These are phyloP conservation scores for Pugionium dolabratum DNA, from an alignment of 345 rosid species.

Conservation along the genomic window DNA sequence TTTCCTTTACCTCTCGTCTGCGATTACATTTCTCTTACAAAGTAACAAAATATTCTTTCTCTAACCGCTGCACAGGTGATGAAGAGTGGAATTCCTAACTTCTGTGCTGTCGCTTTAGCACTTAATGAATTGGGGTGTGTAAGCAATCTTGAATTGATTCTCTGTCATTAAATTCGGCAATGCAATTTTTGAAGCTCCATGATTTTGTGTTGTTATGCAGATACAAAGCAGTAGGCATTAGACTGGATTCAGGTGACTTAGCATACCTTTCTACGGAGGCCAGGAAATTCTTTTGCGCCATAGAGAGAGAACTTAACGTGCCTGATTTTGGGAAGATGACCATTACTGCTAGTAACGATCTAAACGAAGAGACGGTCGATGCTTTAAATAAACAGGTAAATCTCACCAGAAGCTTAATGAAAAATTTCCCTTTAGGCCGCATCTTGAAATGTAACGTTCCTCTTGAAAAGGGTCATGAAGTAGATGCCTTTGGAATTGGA, in stretches of 20 bases:
- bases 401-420: constrained; percentile 6
- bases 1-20: background rate
- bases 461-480: constrained; percentile 75
- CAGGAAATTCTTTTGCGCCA: constrained; percentile 61
- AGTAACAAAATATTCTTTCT: constrained; percentile 1
- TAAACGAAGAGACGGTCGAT: constrained; percentile 94
- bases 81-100: constrained; percentile 91
- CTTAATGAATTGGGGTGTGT: constrained; percentile 81
- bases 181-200: background rate
- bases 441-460: constrained; percentile 13
- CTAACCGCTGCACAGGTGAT: constrained; percentile 54
- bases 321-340: constrained; percentile 68
- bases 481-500: constrained; percentile 90
- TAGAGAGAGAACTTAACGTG: constrained; percentile 74
- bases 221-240: constrained; percentile 84
- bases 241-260: constrained; percentile 95
- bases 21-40: background rate
- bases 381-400: constrained; percentile 91
- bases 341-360: constrained; percentile 93
- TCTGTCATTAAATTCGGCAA: background rate
- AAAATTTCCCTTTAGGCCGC: background rate
- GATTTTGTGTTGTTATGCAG: constrained; percentile 46
- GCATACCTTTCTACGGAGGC: constrained; percentile 83
- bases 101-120: constrained; percentile 90
- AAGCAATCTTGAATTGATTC: background rate